Evolutionary conservation across 1,284 basidiomycete genomes (phyloP).

Genomic region (Lentinula novae-zelandiae): DNA sequence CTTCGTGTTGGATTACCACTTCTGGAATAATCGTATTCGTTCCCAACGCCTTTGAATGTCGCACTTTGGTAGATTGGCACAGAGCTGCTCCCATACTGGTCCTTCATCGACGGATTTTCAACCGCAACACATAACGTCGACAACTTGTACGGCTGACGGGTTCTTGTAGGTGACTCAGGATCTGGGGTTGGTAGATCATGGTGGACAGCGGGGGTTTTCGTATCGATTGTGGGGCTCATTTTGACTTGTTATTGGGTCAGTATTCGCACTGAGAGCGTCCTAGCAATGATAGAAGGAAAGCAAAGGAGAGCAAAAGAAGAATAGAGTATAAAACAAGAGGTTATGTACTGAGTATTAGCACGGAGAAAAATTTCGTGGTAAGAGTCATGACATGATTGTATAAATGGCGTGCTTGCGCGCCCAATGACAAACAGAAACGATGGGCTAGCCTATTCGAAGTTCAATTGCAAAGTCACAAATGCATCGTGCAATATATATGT

Average conservation of each 20-base stretch:
- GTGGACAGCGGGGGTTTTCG: slow-evolving; percentile 9
- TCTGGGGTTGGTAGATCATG: slow-evolving; percentile 68
- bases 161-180: slow-evolving; percentile 65
- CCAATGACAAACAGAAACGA: neutral
- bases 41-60: slow-evolving; percentile 95
- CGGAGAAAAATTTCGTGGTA: neutral
- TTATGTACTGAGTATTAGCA: neutral
- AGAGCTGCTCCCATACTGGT: slow-evolving; percentile 92
- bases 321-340: neutral
- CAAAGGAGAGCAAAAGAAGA: neutral
- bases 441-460: no score
- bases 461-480: no score
- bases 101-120: slow-evolving; percentile 84
- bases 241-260: neutral
- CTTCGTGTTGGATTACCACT: slow-evolving; percentile 97
- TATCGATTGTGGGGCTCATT: slow-evolving; percentile 21
- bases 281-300: neutral
- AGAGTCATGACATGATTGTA: neutral
- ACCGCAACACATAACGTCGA: slow-evolving; percentile 91
- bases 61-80: slow-evolving; percentile 98
- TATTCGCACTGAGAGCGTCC: neutral
- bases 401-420: slow-evolving; percentile 10
- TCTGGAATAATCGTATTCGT: slow-evolving; percentile 91
- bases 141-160: slow-evolving; percentile 73
- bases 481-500: no score